Evolutionary conservation across 192 early-diverging fungal genomes (phyloP), one percentile per base, ranked within the genome.

Genomic region (Coemansia aciculifera): DNA sequence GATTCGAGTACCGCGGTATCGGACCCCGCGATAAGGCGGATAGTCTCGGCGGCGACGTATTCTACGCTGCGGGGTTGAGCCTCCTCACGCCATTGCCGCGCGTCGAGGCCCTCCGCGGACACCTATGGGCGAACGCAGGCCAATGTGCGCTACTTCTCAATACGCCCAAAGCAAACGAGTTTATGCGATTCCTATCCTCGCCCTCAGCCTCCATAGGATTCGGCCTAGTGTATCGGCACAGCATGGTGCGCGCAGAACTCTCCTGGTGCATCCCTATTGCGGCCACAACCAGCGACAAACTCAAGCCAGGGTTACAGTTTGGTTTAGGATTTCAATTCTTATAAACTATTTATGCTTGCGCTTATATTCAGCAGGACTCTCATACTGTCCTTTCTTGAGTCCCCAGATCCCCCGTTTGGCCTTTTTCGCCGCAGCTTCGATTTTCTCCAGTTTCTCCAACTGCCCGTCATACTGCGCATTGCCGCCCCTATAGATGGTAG

Each of bases 101-200:
- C 40, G 73, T 63, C 10, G 74, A 88, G 21, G 87, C 90, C 5
- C 77, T 99, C 27, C 89, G 87, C 65, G 90, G 87, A 1, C 97
- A 99, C 73, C 62, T 90, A 43, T 99, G 94, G 85, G 85, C 90
- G 13, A 99, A 99, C 67, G 94, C 89, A 1, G 97, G 97, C 19
- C 86, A 87, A 36, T 76, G 91, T 40, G 83, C 89, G 15, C 67
- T 93, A 52, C 56, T 59, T 2, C 43, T 83, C 23, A 73, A 72
- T n/a, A 10, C 32, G 34, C 72, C 73, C 27, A 73, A 70, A 0
- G 79, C 63, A 75, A 79, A 29, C 3, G n/a, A 83, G 39, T 19
- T 86, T 17, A 52, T 67, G 27, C 73, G 82, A 34, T 75, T 91
- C 59, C 69, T 84, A 11, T 66, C 75, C 29, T 84, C 87, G 8